Evolutionary conservation across 2,329 filamentous ascomycete species (phyloP), one percentile per base, ranked within the genome.

Genomic region (Erysiphe pulchra): DNA sequence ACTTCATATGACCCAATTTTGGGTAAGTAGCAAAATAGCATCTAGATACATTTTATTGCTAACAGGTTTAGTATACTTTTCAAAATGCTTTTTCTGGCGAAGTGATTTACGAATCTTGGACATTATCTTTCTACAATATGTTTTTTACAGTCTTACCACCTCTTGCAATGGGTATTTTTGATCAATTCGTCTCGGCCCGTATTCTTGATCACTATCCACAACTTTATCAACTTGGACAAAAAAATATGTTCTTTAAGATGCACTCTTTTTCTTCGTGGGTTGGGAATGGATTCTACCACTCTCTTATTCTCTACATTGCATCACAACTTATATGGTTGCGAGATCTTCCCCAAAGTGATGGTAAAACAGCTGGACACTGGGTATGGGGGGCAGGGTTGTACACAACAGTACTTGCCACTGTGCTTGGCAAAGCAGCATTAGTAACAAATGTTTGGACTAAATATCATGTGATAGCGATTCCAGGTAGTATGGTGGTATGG

Each of bases 391-490:
- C 85, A 6, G 77, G 80, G n/a, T 69, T 94, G 20, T 98, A 98
- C 65, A 93, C 84, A 1, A 78, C 90, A 7, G 84, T 84, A n/a
- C 73, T 98, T 18, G 73, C 86, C 20, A 95, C 90, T 0, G 87
- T 95, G 0, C 75, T 98, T 4, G 82, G 85, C 50, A 98, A 98
- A 64, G 90, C 90, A 3, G 85, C 84, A 1, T 70, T 98, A 49
- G 82, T 95, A 52, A 93, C 87, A 18, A 94, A 84, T 61, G 87
- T 93, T 62, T 98, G 90, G 90, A 98, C 90, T 42, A 98, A 98
- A 63, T 98, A 93, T 61, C 86, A 92, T 49, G 74, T 98, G 51
- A 73, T 95, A 51, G 85, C 90, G 32, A 98, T 98, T 51, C 90
- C 90, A 0, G 90, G 90, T 34, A 92, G 82, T 50, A 80, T 98